phyloP scores from a whole-genome alignment of 2,329 filamentous ascomycete genomes.

The Pseudocercospora fuligena region DNA sequence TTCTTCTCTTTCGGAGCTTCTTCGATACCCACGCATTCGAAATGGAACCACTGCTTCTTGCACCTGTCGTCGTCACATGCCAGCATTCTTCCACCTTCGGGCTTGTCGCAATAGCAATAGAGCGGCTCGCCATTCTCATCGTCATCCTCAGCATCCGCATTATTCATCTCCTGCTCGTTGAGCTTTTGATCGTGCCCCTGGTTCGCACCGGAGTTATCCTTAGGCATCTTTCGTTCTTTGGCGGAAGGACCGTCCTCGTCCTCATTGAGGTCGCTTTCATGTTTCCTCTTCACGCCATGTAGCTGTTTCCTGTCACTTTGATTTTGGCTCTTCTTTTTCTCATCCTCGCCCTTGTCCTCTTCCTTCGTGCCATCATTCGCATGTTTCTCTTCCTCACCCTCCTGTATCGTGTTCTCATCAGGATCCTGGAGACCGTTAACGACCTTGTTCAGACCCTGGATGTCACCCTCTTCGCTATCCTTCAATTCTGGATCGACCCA shows the following conservation, averaged over 20 bases:
- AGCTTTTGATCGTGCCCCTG: not conserved
- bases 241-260: constrained; percentile 2
- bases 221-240: constrained; percentile 4
- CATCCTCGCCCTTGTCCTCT: constrained; percentile 5
- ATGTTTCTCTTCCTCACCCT: constrained; percentile 23
- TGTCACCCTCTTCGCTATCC: constrained; percentile 44
- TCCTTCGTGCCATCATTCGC: constrained; percentile 8
- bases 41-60: constrained; percentile 80
- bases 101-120: constrained; percentile 30
- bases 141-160: not conserved
- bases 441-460: constrained; percentile 38
- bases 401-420: constrained; percentile 23
- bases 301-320: not conserved
- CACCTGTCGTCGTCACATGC: constrained; percentile 79
- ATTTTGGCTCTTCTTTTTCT: not conserved
- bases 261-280: not conserved
- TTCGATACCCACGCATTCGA: constrained; percentile 72
- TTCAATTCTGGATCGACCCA: constrained; percentile 44
- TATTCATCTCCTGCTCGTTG: constrained; percentile 5
- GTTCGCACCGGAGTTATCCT: constrained; percentile 7
- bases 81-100: constrained; percentile 62
- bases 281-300: constrained; percentile 3
- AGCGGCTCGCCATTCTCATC: not conserved
- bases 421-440: constrained; percentile 39
- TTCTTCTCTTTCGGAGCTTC: constrained; percentile 57